phyloP scores from a whole-genome alignment of 768 basidiomycete species.

The Kwoniella botswanensis region DNA sequence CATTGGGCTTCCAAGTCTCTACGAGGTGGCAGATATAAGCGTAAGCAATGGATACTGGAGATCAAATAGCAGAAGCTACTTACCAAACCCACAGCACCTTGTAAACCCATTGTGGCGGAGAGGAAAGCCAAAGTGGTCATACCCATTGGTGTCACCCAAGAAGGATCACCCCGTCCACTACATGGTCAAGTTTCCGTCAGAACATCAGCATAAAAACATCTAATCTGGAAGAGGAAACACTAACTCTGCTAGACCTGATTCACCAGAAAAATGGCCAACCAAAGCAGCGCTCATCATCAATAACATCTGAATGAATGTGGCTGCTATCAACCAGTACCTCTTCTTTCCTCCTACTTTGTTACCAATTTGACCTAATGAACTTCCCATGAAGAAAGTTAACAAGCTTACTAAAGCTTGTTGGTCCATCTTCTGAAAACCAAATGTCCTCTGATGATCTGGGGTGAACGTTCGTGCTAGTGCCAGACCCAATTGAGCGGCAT shows the following conservation, averaged over 20 bases:
- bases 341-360: slow-evolving; percentile 75
- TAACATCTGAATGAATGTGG: slow-evolving; percentile 74
- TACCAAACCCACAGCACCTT: slow-evolving; percentile 55
- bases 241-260: slow-evolving; percentile 55
- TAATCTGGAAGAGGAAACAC: slow-evolving; percentile 11
- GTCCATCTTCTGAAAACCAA: slow-evolving; percentile 76
- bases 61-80: not conserved
- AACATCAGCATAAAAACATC: not conserved
- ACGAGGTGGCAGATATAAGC: not conserved
- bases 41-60: no score
- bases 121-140: slow-evolving; percentile 78
- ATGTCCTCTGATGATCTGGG: slow-evolving; percentile 59
- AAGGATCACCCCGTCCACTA: slow-evolving; percentile 36
- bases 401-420: slow-evolving; percentile 81
- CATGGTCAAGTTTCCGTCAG: not conserved
- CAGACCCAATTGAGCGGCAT: slow-evolving; percentile 68
- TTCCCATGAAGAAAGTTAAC: slow-evolving; percentile 74
- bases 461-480: slow-evolving; percentile 79
- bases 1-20: slow-evolving; percentile 46
- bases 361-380: slow-evolving; percentile 74
- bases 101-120: slow-evolving; percentile 78
- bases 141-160: slow-evolving; percentile 70
- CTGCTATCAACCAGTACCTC: slow-evolving; percentile 73
- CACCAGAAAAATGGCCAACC: slow-evolving; percentile 71
- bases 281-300: slow-evolving; percentile 78